These are phyloP conservation scores for Phylloporus sp. DNA, from an alignment of 768 basidiomycete species.

Conservation along the genomic window DNA sequence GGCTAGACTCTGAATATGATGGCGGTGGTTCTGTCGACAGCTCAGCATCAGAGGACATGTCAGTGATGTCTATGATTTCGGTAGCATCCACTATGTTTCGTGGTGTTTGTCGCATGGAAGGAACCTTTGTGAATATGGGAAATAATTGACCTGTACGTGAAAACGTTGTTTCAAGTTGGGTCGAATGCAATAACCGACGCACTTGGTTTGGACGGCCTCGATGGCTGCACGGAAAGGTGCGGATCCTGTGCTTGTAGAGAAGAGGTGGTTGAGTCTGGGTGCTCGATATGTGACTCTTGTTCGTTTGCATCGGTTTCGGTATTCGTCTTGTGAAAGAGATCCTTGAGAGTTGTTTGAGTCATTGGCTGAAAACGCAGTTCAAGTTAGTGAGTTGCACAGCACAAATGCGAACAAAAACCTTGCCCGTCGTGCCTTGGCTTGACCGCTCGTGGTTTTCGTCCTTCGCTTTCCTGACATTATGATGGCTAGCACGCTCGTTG, in stretches of 20 bases:
- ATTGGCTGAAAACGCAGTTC: constrained; percentile 13
- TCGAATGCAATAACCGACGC: constrained; percentile 7
- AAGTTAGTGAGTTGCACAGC: constrained; percentile 5
- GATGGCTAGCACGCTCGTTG: no score
- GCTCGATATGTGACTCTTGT: constrained; percentile 1
- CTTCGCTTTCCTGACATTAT: constrained; percentile 26
- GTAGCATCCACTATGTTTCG: constrained; percentile 11
- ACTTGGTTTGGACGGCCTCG: constrained; percentile 14
- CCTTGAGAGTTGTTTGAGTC: constrained; percentile 27
- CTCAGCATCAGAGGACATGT: constrained; percentile 14
- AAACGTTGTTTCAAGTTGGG: background rate
- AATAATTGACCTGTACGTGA: constrained; percentile 21
- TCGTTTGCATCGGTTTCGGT: background rate
- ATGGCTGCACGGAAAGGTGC: background rate
- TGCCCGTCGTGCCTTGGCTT: constrained; percentile 18
- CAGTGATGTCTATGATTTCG: constrained; percentile 19
- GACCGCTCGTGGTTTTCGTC: constrained; percentile 12
- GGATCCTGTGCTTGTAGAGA: background rate
- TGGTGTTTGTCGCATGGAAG: constrained; percentile 3
- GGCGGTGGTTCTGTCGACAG: constrained; percentile 10
- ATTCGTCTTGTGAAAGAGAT: constrained; percentile 21
- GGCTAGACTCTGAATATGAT: constrained; percentile 8
- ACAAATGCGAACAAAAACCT: background rate
- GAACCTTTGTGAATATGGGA: constrained; percentile 22
- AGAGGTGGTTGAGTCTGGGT: background rate